Evolutionary conservation across 345 rosid species (phyloP), one percentile per base, ranked within the genome.

Genomic region (Crucihimalaya himalaica): DNA sequence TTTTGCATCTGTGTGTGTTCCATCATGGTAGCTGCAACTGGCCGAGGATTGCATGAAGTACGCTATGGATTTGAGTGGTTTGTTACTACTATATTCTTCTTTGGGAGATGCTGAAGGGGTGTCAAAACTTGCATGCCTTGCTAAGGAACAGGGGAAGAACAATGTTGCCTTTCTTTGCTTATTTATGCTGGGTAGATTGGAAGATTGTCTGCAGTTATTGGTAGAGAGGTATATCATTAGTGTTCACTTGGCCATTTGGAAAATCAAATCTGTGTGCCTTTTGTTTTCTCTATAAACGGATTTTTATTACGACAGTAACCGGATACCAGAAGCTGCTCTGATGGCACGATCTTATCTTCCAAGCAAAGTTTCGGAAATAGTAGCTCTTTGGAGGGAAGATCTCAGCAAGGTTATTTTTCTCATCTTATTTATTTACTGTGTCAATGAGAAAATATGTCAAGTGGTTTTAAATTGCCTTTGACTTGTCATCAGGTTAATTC

Each of bases 241-340:
- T 63, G 21, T 45, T 68, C 72, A 28, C 39, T 68, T 74, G 57
- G 27, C 27, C 39, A 19, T 60, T 47, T 69, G 11, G 61, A 19
- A 50, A 46, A 23, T 27, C 18, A 29, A 52, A 21, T 60, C 54
- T 34, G 25, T 76, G 43, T 18, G 39, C 39, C 63, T 37, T 13
- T 42, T 32, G 34, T 77, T 32, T 14, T 57, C 27, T 63, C 27
- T 66, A 15, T 63, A 71, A 60, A 78, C 27, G 73, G 63, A 47
- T 42, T 63, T 73, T 78, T 58, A 75, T 63, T 69, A 39, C 61
- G 72, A 75, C 81, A 95, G 99, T 78, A 92, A 92, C 81, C 97
- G 99, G 81, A 88, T 92, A 84, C 99, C 99, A 5, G 99, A 95
- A 85, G 99, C 99, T 86, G 97, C 99, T 79, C 81, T 92, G 80